A percentile compares a stretch with the other conserved stretches of the same genome.
These are phyloP conservation scores for Pythium brassicae DNA, from an alignment of 352 stramenopile genomes.

Conservation along the genomic window DNA sequence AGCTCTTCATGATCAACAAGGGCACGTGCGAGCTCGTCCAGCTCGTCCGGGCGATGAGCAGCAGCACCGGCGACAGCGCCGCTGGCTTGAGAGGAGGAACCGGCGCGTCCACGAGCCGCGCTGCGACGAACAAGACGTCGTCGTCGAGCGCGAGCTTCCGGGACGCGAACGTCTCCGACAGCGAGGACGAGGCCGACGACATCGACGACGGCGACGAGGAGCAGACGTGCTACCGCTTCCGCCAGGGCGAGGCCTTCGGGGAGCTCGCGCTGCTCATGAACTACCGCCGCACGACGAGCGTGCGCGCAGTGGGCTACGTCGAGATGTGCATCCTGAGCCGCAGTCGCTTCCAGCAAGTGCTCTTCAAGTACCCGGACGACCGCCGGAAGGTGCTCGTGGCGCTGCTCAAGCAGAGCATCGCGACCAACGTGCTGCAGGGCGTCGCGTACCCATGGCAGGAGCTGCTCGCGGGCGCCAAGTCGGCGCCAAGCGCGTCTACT, in stretches of 20 bases:
- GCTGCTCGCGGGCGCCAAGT: conserved; percentile 1
- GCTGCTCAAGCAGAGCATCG: conserved; percentile 22
- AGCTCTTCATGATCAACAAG: conserved; percentile 68
- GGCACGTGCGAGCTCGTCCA: conserved; percentile 42
- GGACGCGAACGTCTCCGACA: conserved; percentile 9
- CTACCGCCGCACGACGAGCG: conserved; percentile 15
- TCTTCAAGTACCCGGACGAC: conserved; percentile 12
- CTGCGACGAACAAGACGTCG: conserved; percentile 4
- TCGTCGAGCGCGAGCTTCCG: conserved; percentile 3
- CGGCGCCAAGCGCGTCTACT: not conserved
- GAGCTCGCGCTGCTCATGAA: conserved; percentile 27
- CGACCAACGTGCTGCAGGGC: conserved; percentile 14
- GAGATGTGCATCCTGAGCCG: conserved; percentile 19
- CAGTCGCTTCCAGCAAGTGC: conserved; percentile 9
- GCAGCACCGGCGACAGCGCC: conserved; percentile 15
- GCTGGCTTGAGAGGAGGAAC: conserved; percentile 2
- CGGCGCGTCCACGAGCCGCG: no score
- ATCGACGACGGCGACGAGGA: conserved; percentile 6
- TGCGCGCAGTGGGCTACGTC: conserved; percentile 18
- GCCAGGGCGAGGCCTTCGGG: conserved; percentile 20
- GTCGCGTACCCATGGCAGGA: conserved; percentile 6
- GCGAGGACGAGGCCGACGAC: not conserved
- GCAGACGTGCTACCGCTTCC: conserved; percentile 4
- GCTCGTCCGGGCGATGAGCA: no score
- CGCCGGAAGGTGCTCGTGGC: conserved; percentile 5